These are phyloP conservation scores for Kalmusia sp. DNA, from an alignment of 2,329 filamentous ascomycete genomes.

Conservation along the genomic window DNA sequence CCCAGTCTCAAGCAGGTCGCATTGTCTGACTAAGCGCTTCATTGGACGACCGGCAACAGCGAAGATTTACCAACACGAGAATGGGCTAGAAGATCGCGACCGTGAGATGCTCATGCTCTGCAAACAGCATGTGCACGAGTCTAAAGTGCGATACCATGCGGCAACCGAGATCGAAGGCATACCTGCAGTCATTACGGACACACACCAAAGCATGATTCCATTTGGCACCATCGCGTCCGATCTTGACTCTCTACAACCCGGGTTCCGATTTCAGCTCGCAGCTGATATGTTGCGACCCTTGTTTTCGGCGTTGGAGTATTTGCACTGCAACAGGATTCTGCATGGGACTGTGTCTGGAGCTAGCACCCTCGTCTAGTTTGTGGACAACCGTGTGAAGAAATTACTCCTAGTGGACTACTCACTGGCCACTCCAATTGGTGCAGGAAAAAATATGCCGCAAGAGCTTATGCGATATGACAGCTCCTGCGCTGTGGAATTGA, in stretches of 20 bases:
- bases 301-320: constrained; percentile 21
- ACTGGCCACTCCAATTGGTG: not conserved
- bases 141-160: constrained; percentile 21
- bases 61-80: constrained; percentile 15
- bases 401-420: constrained; percentile 25
- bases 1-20: constrained; percentile 12
- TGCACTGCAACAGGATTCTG: constrained; percentile 22
- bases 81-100: constrained; percentile 10
- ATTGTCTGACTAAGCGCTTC: constrained; percentile 20
- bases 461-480: constrained; percentile 18
- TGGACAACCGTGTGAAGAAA: constrained; percentile 1
- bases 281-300: constrained; percentile 19
- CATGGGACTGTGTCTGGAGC: constrained; percentile 16
- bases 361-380: constrained; percentile 18
- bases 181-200: constrained; percentile 22
- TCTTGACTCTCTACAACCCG: constrained; percentile 17
- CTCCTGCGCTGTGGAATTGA: constrained; percentile 16
- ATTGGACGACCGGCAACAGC: constrained; percentile 16
- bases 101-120: constrained; percentile 19
- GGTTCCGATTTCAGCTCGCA: constrained; percentile 20
- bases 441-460: constrained; percentile 7
- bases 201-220: constrained; percentile 17
- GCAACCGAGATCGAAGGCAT: constrained; percentile 12
- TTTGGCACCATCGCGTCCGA: constrained; percentile 12
- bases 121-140: constrained; percentile 14